Base-by-base conservation (phyloP, 2,329 filamentous ascomycete genomes). In the Xylariales sp. region DNA sequence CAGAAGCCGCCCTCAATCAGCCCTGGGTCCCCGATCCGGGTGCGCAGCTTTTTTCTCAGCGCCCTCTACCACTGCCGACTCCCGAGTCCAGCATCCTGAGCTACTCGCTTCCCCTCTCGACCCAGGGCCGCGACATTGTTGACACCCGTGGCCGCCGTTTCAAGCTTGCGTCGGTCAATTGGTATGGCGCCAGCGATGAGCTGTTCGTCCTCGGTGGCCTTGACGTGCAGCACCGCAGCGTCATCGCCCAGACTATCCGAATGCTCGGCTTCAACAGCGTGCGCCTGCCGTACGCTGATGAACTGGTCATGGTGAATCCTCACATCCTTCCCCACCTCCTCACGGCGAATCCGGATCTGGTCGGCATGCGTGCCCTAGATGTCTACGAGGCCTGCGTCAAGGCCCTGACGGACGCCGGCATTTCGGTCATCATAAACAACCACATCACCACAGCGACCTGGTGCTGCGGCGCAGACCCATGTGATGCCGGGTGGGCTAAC, bases 111-210 rank as follows among this genome's bases (percentile, higher is more conserved):
- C 81, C 81, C 13, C 62, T 85, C 29, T 70, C 67, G 35, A 79
- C 81, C 2, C 57, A 60, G 19, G 81, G 81, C 5, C 71, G 81
- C 29, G 54, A 82, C 45, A 69, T 85, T 19, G 67, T 84, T 37
- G 81, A 85, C 59, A 60, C 67, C 7, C 52, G 62, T 2, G 75
- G 72, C 27, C 65, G 69, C 20, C 70, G 78, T 20, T 77, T 80
- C 59, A 81, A 80, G 61, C 66, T 86, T 6, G 62, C 75, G 14
- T 80, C 76, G 15, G 66, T 84, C 52, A 85, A 85, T 60, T 85
- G 81, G 81, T 85, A 85, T 54, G 81, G 82, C 23, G 81, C 74
- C 4, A 83, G 78, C 52, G 81, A 85, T 51, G 73, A 82, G 61
- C 66, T 77, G 38, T 83, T 81, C 49, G 70, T 85, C 10, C 70